Base-by-base conservation (phyloP, 148 eudicot species). In the Fagopyrum tataricum region DNA sequence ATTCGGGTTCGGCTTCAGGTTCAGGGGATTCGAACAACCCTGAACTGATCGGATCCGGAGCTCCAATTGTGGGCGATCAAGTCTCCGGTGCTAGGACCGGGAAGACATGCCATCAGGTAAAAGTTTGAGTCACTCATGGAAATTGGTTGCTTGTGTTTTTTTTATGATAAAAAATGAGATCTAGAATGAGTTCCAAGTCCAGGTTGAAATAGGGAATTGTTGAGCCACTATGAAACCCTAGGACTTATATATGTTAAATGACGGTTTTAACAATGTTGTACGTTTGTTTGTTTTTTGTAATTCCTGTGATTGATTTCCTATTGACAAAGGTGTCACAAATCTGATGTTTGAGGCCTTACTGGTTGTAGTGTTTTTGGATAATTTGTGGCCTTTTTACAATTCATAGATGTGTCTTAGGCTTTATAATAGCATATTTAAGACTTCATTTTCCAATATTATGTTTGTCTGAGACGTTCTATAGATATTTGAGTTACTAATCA, bases 51-150 rank as follows among this genome's bases (percentile, higher is more conserved):
- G 20, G n/a, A 11, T 11, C 47, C 58, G 49, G 75, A 42, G 47
- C 58, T 41, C 46, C 64, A 14, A 11, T 73, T 37, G 37, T 41
- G 6, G 70, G 53, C 21, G 69, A 21, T 10, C 67, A 42, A 11
- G 66, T 41, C 23, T 20, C 56, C 12, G 44, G 11, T 14, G 52
- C 20, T 3, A 17, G 8, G 23, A 56, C 1, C 5, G 75, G 75
- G 52, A 73, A 20, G 67, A 59, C 67, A 7, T 73, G 76, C 37
- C 76, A 73, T 40, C 76, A 73, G 76, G 76, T 73, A 24, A 59
- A 44, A 39, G 41, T 51, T 31, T 39, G 11, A 31, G 15, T 11
- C 21, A 44, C 18, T 37, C 9, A 49, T 48, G 21, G 23, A 21
- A 6, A 52, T 31, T 23, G 23, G 13, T 52, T 49, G 4, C 43